Evolutionary conservation across 768 basidiomycete genomes (phyloP), one percentile per base, ranked within the genome.

Genomic region (Auricularia auricula-judae): DNA sequence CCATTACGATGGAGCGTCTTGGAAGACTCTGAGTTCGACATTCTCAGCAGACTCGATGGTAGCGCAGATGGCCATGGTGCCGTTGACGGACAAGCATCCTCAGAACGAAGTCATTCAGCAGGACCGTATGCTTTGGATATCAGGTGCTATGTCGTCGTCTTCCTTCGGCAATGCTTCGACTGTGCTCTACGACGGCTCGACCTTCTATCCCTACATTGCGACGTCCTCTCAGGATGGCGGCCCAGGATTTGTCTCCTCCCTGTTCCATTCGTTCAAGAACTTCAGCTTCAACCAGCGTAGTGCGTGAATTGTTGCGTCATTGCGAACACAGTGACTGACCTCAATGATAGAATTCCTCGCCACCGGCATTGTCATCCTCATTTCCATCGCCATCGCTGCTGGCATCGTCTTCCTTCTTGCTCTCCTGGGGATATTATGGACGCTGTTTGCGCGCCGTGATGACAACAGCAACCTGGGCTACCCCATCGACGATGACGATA

Each of bases 301-400:
- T 93, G 72, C 76, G 89, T 78, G 29, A 29, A 21, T 65, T 62
- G 59, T 65, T 42, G 16, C 54, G 47, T 35, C 64, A 66, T 36
- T 62, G 7, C 51, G 21, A 64, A 62, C 35, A 18, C 61, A 63
- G n/a, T 51, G 33, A 14, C 44, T 67, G 36, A 47, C 43, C 54
- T 62, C 10, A 36, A 36, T 42, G 68, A 8, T 68, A 92, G 93
- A 87, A 70, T 90, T 93, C 80, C 82, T 99, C 64, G 92, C 95
- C 0, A 84, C 85, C 29, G 97, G 96, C 1, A 82, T 98, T 43
- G 93, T 99, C 63, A 98, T 98, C 68, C 82, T 99, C 54, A 94
- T 99, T 68, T 95, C 94, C 1, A 97, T 99, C 67, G 97, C 97
- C 33, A 97, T 98, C 68, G 87, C 91, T 10, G 93, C 94, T 16